Evolutionary conservation across 73 alveolate genomes (phyloP).

Genomic region (Diophrys appendiculata): DNA sequence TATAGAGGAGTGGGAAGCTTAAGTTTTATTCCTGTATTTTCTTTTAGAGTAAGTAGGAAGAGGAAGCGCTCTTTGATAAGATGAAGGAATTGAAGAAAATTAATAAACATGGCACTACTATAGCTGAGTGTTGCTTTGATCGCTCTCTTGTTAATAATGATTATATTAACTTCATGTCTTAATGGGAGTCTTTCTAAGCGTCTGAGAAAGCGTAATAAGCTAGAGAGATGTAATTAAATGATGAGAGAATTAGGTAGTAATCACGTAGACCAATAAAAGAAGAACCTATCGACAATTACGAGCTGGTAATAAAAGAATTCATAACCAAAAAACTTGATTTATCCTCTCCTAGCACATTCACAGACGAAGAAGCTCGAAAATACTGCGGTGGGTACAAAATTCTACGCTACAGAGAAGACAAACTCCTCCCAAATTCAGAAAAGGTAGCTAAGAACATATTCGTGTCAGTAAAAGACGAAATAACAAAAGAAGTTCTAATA

Average conservation of each 20-base stretch:
- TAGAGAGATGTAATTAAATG: too few species aligned
- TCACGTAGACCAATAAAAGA: too few species aligned
- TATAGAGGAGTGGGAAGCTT: background rate
- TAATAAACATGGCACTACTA: background rate
- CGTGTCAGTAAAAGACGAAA: constrained; percentile 28
- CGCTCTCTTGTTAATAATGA: background rate
- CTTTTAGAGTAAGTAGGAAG: constrained; percentile 15
- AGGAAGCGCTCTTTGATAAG: background rate
- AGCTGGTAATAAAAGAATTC: too few species aligned
- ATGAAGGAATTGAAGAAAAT: background rate
- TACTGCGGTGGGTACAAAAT: constrained; percentile 67
- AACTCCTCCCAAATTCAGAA: constrained; percentile 43
- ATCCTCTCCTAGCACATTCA: too few species aligned
- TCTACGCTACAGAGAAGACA: constrained; percentile 44
- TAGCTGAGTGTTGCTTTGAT: background rate
- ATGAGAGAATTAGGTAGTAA: too few species aligned
- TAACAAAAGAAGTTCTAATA: constrained; percentile 12
- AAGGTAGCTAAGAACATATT: constrained; percentile 34
- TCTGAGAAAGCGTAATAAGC: too few species aligned
- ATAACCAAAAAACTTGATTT: too few species aligned
- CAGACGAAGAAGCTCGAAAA: too few species aligned
- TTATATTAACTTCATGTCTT: background rate
- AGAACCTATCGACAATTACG: too few species aligned
- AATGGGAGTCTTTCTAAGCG: background rate
- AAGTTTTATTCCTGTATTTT: constrained; percentile 34